phyloP scores from a whole-genome alignment of 2,329 filamentous ascomycete genomes.

The Alternaria viburni region DNA sequence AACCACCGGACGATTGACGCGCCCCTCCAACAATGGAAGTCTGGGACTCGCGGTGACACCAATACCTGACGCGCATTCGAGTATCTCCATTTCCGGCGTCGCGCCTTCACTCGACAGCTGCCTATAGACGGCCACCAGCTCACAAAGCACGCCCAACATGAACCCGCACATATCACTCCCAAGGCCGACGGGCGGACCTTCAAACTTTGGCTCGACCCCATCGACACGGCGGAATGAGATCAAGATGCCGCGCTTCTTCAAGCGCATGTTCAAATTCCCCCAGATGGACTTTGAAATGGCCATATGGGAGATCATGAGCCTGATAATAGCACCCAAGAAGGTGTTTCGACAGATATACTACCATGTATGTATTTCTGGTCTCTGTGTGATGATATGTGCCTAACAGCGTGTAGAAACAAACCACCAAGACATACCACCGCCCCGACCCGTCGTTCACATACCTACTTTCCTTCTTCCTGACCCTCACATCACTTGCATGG shows the following conservation, averaged over 20 bases:
- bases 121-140: background rate
- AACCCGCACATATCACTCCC: constrained; percentile 67
- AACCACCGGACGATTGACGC: background rate
- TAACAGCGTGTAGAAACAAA: constrained; percentile 62
- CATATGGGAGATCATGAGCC: constrained; percentile 73
- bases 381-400: background rate
- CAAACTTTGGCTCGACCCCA: constrained; percentile 60
- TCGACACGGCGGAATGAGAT: constrained; percentile 59
- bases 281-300: constrained; percentile 79
- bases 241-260: constrained; percentile 71
- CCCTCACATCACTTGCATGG: constrained; percentile 62
- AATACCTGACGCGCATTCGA: background rate
- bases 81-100: background rate
- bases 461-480: constrained; percentile 69
- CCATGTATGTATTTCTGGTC: constrained; percentile 56
- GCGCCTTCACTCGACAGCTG: background rate
- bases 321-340: constrained; percentile 73
- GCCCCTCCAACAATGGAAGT: constrained; percentile 8
- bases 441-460: constrained; percentile 74
- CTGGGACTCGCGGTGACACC: constrained; percentile 9
- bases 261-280: constrained; percentile 72
- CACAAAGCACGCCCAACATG: constrained; percentile 48
- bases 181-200: constrained; percentile 61
- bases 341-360: constrained; percentile 75
- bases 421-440: constrained; percentile 69